A percentile compares a stretch with the other conserved stretches of the same genome.
Conservation (phyloP, 345 rosid genomes). For the Carallia pectinifolia region DNA sequence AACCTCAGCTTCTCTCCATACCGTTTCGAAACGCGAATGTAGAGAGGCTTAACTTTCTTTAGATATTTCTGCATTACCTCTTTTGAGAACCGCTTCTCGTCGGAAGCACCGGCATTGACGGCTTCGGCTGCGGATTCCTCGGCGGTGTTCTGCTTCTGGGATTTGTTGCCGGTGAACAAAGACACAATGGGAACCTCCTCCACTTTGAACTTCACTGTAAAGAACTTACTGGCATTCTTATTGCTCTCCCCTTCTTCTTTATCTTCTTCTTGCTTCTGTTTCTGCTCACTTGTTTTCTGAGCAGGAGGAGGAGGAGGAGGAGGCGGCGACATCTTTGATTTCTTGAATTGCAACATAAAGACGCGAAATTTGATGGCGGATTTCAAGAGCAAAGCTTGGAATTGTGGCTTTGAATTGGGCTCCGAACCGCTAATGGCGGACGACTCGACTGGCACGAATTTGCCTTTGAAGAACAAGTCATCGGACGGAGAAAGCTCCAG, state of each 20-base stretch:
- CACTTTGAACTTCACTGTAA: slow-evolving; percentile 66
- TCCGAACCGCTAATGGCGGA: slow-evolving; percentile 31
- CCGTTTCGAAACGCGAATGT: slow-evolving; percentile 74
- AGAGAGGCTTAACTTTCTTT: slow-evolving; percentile 89
- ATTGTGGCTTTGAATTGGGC: slow-evolving; percentile 50
- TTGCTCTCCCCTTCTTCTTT: slow-evolving; percentile 19
- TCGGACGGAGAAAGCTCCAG: slow-evolving; percentile 60
- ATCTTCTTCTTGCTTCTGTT: slow-evolving; percentile 20
- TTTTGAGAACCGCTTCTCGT: slow-evolving; percentile 46
- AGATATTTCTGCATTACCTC: slow-evolving; percentile 77
- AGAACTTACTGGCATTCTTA: slow-evolving; percentile 35
- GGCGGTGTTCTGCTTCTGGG: slow-evolving; percentile 38
- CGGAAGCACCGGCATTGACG: neutral
- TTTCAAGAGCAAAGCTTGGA: slow-evolving; percentile 63
- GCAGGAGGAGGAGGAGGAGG: too few relatives aligned
- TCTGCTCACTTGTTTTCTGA: neutral
- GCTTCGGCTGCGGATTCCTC: slow-evolving; percentile 20
- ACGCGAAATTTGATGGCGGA: slow-evolving; percentile 88
- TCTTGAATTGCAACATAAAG: slow-evolving; percentile 65
- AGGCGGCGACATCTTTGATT: slow-evolving; percentile 23
- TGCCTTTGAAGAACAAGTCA: slow-evolving; percentile 74
- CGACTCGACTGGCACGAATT: slow-evolving; percentile 54
- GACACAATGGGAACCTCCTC: slow-evolving; percentile 78
- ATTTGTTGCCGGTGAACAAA: slow-evolving; percentile 49
- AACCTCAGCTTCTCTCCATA: slow-evolving; percentile 66